phyloP scores from a whole-genome alignment of 768 basidiomycete genomes.

The Rhodotorula kratochvilovae region DNA sequence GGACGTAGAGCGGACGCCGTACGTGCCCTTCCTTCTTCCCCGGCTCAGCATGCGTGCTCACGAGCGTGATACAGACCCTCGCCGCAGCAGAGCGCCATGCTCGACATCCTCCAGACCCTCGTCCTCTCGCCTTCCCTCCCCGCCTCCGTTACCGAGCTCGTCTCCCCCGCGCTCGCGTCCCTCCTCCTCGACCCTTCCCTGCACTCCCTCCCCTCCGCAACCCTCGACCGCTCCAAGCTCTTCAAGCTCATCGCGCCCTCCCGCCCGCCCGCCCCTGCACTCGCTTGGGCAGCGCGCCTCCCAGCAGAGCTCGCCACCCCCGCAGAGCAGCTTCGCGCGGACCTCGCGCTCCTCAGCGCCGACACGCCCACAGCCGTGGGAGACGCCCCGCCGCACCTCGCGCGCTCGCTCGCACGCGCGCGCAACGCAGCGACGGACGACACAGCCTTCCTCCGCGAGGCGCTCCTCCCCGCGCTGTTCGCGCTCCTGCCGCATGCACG shows the following conservation, averaged over 20 bases:
- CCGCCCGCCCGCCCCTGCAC: not conserved
- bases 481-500: not conserved
- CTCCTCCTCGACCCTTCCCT: not conserved
- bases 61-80: not conserved
- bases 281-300: not conserved
- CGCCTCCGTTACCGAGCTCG: slow-evolving; percentile 18
- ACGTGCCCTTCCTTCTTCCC: slow-evolving; percentile 16
- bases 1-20: slow-evolving; percentile 47
- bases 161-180: slow-evolving; percentile 1
- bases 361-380: too few species aligned
- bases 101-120: slow-evolving; percentile 32
- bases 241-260: slow-evolving; percentile 1
- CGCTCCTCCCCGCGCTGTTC: not conserved
- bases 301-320: not conserved
- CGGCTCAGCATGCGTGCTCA: too few species aligned
- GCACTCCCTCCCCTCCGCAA: too few species aligned
- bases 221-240: not conserved
- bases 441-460: not conserved
- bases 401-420: not conserved
- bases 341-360: not conserved
- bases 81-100: slow-evolving; percentile 8
- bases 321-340: not conserved
- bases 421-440: not conserved
- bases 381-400: not conserved
- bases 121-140: slow-evolving; percentile 27